A percentile compares a stretch with the other conserved stretches of the same genome.
These are phyloP conservation scores for Suhomyces xylopsoci DNA, from an alignment of 805 yeast genomes.

Conservation along the genomic window DNA sequence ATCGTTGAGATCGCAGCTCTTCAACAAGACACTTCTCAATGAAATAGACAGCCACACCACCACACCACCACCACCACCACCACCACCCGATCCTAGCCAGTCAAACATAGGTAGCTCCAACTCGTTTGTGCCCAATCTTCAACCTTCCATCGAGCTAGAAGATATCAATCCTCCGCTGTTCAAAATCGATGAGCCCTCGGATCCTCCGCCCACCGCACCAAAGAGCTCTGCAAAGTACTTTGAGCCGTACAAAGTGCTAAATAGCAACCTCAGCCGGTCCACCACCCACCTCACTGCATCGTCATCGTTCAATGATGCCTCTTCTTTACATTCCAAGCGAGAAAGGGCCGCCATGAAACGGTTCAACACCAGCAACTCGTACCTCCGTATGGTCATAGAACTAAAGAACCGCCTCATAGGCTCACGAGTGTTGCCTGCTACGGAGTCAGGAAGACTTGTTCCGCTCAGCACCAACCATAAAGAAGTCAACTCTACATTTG, in stretches of 20 bases:
- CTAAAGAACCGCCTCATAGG: constrained; percentile 44
- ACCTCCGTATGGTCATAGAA: constrained; percentile 12
- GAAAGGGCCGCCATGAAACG: constrained; percentile 13
- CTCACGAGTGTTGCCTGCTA: constrained; percentile 44
- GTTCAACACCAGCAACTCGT: constrained; percentile 10
- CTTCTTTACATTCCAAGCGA: constrained; percentile 17
- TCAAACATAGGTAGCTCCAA: not conserved
- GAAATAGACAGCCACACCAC: not conserved
- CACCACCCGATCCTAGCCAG: too few relatives aligned
- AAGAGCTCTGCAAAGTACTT: not conserved
- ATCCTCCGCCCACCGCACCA: not conserved
- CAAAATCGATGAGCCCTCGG: constrained; percentile 16
- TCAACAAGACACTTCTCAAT: constrained; percentile 38
- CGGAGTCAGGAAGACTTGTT: constrained; percentile 71
- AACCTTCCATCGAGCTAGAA: constrained; percentile 9
- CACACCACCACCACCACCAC: not conserved
- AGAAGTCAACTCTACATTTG: constrained; percentile 27
- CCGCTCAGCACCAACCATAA: constrained; percentile 55
- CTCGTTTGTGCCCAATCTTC: constrained; percentile 5
- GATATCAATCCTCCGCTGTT: constrained; percentile 17
- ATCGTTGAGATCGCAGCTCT: constrained; percentile 63
- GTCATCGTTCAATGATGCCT: constrained; percentile 12
- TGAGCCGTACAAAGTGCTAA: constrained; percentile 11
- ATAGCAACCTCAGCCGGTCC: constrained; percentile 17
- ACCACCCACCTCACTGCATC: constrained; percentile 20